Conservation (phyloP, 2,329 filamentous ascomycete species). For the Xylariaceae sp. region DNA sequence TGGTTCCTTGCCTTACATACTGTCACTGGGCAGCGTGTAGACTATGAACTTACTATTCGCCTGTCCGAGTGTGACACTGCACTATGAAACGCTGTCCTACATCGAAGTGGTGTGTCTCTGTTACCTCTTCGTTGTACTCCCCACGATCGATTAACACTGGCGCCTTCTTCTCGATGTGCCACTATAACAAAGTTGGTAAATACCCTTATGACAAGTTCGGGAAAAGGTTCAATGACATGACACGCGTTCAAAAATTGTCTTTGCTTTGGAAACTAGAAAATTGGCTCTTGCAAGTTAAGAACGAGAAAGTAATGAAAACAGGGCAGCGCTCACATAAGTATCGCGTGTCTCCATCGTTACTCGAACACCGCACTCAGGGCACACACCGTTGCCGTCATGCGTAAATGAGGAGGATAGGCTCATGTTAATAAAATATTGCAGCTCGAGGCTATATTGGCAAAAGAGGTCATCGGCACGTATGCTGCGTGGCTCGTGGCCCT, state of each 20-base stretch:
- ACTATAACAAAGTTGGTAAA: too few relatives aligned
- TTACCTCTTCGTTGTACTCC: conserved; percentile 10
- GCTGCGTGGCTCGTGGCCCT: conserved; percentile 11
- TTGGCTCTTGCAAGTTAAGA: too few relatives aligned
- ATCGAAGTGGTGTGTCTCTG: conserved; percentile 31
- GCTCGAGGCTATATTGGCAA: conserved; percentile 31
- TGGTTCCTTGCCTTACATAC: too few relatives aligned
- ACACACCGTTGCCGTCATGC: conserved; percentile 22
- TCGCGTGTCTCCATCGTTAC: conserved; percentile 25
- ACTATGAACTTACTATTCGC: conserved; percentile 28
- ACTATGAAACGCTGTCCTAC: conserved; percentile 36
- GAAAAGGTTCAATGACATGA: too few relatives aligned
- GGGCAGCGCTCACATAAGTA: too few relatives aligned
- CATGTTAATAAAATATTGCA: conserved; percentile 28
- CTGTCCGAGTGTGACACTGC: conserved; percentile 36
- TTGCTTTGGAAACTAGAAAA: too few relatives aligned
- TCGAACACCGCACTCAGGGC: conserved; percentile 27
- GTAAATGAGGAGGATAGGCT: conserved; percentile 22
- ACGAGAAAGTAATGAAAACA: too few relatives aligned
- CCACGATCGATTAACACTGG: conserved; percentile 2
- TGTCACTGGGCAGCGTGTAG: too few relatives aligned
- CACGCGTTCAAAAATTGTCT: too few relatives aligned
- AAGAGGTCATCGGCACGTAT: conserved; percentile 27
- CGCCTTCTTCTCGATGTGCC: conserved; percentile 29
- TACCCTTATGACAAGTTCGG: too few relatives aligned